phyloP scores from a whole-genome alignment of 495 filamentous ascomycete genomes.

The Talaromyces ruber region DNA sequence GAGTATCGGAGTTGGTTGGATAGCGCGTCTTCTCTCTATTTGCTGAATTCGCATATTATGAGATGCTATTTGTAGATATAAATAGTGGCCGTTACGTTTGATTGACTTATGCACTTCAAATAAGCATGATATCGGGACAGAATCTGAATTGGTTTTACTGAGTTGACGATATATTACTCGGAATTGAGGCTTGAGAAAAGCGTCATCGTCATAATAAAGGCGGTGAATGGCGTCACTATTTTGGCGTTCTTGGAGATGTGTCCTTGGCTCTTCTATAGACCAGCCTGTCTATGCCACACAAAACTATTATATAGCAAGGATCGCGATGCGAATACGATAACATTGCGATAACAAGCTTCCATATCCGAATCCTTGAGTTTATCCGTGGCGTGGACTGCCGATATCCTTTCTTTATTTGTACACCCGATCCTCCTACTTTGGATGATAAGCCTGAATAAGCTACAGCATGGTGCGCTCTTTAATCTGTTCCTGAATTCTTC shows the following conservation, averaged over 20 bases:
- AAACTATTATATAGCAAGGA: not conserved
- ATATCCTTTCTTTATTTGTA: not conserved
- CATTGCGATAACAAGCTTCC: not conserved
- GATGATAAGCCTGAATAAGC: not conserved
- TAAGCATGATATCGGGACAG: not conserved
- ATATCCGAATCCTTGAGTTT: not conserved
- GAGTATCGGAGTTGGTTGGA: constrained; percentile 2
- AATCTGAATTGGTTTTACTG: not conserved
- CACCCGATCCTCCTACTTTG: not conserved
- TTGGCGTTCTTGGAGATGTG: constrained; percentile 24
- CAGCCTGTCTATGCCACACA: not conserved
- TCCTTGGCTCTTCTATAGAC: constrained; percentile 11
- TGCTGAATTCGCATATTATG: not conserved
- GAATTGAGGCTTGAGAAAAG: not conserved
- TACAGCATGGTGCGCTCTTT: constrained; percentile 11
- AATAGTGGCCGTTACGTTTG: not conserved
- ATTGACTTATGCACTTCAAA: not conserved
- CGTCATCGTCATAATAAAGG: constrained; percentile 14
- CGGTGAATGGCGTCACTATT: constrained; percentile 33
- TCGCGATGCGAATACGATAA: not conserved
- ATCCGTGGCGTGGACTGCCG: not conserved
- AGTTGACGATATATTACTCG: not conserved
- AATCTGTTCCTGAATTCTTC: not conserved
- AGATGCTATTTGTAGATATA: not conserved
- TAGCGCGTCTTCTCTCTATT: constrained; percentile 1